Conservation (phyloP, 108 stramenopile genomes). For the Cyclotella choctawhatcheeana region DNA sequence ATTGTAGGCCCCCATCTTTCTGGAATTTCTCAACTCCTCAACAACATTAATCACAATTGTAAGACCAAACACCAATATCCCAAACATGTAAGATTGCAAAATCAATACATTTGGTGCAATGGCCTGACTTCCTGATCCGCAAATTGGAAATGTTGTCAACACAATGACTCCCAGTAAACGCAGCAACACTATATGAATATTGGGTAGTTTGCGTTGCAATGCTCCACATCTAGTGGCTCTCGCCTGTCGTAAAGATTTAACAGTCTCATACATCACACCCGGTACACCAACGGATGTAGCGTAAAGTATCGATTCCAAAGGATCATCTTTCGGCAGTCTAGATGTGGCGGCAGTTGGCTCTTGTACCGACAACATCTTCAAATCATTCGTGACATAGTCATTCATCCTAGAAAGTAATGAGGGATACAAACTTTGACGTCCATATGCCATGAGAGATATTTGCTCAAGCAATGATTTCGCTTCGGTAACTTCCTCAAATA, state of each 20-base stretch:
- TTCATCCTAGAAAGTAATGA: constrained; percentile 40
- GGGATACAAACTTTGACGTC: constrained; percentile 34
- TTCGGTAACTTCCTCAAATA: constrained; percentile 56
- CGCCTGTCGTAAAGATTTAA: constrained; percentile 49
- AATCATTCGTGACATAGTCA: constrained; percentile 54
- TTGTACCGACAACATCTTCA: constrained; percentile 33
- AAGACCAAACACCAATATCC: constrained; percentile 51
- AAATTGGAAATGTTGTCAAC: constrained; percentile 47
- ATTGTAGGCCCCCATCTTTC: constrained; percentile 50
- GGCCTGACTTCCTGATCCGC: constrained; percentile 51
- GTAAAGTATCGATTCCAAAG: constrained; percentile 55
- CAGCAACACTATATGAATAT: constrained; percentile 43
- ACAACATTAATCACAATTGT: constrained; percentile 51
- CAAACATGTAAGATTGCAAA: constrained; percentile 55
- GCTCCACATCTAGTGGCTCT: constrained; percentile 53
- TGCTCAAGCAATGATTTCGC: constrained; percentile 60
- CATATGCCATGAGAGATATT: constrained; percentile 49
- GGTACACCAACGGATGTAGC: constrained; percentile 60
- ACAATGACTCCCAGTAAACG: constrained; percentile 46
- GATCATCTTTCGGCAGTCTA: constrained; percentile 52
- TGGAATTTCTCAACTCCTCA: constrained; percentile 49
- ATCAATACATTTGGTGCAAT: constrained; percentile 47
- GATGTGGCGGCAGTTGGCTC: constrained; percentile 38
- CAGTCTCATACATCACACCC: constrained; percentile 51
- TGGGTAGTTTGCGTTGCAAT: constrained; percentile 55